Conservation (phyloP, 345 rosid genomes). For the Clausena lansium region DNA sequence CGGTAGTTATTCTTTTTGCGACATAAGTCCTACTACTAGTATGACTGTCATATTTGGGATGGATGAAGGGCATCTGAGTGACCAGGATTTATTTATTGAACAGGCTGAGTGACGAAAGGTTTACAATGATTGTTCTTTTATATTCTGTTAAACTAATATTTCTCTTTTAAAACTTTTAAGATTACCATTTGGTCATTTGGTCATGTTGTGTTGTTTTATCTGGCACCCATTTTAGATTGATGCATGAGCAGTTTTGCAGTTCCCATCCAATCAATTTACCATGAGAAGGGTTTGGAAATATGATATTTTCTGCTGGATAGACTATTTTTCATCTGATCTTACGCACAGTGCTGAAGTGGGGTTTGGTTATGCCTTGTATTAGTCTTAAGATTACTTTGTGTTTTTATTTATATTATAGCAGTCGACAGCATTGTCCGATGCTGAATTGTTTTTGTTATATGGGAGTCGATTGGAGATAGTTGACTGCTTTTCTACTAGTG, state of each 20-base stretch:
- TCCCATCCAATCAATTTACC: not conserved
- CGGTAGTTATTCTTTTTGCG: not conserved
- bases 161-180: not conserved
- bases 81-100: not conserved
- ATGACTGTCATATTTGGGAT: not conserved
- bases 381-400: not conserved
- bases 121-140: not conserved
- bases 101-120: not conserved
- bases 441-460: not conserved
- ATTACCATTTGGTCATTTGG: not conserved
- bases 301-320: not conserved
- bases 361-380: not conserved
- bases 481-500: not conserved
- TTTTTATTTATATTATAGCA: not conserved
- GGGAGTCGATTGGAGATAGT: not conserved
- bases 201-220: not conserved
- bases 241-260: not conserved
- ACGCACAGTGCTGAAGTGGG: not conserved
- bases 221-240: not conserved
- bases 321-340: not conserved
- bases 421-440: not conserved
- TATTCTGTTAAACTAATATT: not conserved
- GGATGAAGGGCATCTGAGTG: not conserved
- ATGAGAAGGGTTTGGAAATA: not conserved
- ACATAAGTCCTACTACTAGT: not conserved